These are phyloP conservation scores for Colletotrichum ledebouriae DNA, from an alignment of 2,329 filamentous ascomycete species.

Conservation along the genomic window DNA sequence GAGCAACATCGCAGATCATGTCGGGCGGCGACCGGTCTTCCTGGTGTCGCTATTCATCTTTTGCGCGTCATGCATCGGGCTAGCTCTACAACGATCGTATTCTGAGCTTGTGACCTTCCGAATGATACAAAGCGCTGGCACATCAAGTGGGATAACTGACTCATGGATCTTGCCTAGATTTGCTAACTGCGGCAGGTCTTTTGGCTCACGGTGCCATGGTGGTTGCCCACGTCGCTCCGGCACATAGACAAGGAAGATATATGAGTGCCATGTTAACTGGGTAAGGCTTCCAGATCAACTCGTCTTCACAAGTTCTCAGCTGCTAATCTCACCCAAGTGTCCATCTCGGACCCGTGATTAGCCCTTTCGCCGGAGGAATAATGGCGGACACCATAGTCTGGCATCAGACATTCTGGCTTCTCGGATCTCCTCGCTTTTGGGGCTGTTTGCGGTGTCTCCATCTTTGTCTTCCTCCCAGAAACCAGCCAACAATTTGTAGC, in stretches of 20 bases:
- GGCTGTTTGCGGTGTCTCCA: conserved; percentile 3
- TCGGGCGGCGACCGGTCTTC: conserved; percentile 19
- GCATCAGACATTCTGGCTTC: conserved; percentile 18
- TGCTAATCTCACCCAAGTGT: background rate
- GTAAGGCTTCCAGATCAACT: background rate
- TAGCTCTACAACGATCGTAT: conserved; percentile 20
- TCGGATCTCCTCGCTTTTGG: conserved; percentile 9
- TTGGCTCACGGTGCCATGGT: conserved; percentile 11
- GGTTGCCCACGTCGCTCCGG: conserved; percentile 6
- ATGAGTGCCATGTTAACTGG: conserved; percentile 18
- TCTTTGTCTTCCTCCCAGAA: conserved; percentile 48
- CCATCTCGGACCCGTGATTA: conserved; percentile 6
- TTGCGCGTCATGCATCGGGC: conserved; percentile 18
- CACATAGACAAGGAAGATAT: conserved; percentile 1
- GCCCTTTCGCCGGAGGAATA: conserved; percentile 6
- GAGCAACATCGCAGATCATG: conserved; percentile 56
- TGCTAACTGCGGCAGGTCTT: conserved; percentile 6
- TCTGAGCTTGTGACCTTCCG: conserved; percentile 9
- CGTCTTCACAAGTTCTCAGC: too few species aligned
- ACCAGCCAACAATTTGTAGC: conserved; percentile 43
- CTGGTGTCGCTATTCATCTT: conserved; percentile 13
- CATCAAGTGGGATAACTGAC: background rate
- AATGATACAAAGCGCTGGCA: conserved; percentile 15
- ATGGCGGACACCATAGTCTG: conserved; percentile 10
- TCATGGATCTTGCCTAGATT: background rate